Conservation (phyloP, 305 asterid genomes). For the Fraxinus xanthoxyloides region DNA sequence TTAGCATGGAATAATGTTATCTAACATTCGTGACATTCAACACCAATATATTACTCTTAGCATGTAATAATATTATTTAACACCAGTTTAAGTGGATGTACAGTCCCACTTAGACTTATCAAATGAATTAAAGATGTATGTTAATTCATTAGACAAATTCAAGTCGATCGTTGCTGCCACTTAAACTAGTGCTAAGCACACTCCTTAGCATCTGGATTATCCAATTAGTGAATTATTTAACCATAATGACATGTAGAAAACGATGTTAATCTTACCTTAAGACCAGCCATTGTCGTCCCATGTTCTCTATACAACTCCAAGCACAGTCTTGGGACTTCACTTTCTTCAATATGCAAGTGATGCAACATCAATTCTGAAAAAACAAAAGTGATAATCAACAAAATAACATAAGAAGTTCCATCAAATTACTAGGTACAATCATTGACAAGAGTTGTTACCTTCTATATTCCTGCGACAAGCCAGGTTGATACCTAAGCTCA, state of each 20-base stretch:
- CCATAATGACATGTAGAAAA: background rate
- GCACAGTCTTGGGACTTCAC: conserved; percentile 72
- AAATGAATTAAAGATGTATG: background rate
- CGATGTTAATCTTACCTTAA: conserved; percentile 44
- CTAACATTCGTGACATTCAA: background rate
- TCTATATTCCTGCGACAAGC: conserved; percentile 81
- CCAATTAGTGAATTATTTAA: background rate
- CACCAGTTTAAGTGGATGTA: background rate
- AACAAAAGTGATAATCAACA: background rate
- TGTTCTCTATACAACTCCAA: conserved; percentile 77
- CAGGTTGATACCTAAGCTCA: conserved; percentile 74
- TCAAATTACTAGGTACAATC: background rate
- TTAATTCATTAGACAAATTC: background rate
- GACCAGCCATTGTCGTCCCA: conserved; percentile 96
- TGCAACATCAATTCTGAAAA: conserved; percentile 69
- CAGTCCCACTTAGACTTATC: background rate
- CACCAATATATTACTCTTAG: background rate
- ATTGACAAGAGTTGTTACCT: conserved; percentile 33
- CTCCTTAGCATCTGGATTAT: background rate
- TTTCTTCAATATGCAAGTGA: conserved; percentile 61
- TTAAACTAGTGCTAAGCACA: background rate
- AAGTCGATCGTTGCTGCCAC: background rate
- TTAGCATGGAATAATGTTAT: background rate
- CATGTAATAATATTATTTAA: background rate
- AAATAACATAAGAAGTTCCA: background rate